Percentiles rank a stretch among this genome's conserved stretches.
These are phyloP conservation scores for Talaromyces sp. DNA, from an alignment of 2,329 filamentous ascomycete genomes.

Conservation along the genomic window DNA sequence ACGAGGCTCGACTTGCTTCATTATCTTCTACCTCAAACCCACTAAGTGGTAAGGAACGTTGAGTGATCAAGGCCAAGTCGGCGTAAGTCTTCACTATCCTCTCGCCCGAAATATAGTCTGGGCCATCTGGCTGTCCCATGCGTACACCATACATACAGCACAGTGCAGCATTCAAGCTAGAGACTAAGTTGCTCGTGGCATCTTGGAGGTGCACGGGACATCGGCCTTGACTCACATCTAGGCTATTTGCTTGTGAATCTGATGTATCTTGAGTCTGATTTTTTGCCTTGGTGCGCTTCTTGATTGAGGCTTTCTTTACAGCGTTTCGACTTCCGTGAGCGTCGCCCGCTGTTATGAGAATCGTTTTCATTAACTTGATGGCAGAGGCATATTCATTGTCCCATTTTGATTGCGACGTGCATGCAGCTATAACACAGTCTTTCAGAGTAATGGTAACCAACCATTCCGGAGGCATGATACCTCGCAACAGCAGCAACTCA, in stretches of 20 bases:
- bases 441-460: slow-evolving; percentile 40
- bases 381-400: slow-evolving; percentile 33
- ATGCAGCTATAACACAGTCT: slow-evolving; percentile 34
- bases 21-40: slow-evolving; percentile 3
- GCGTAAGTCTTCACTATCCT: slow-evolving; percentile 28
- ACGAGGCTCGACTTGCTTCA: slow-evolving; percentile 22
- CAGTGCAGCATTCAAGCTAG: slow-evolving; percentile 34
- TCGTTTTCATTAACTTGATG: slow-evolving; percentile 31
- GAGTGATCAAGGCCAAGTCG: slow-evolving; percentile 24
- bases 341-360: slow-evolving; percentile 28
- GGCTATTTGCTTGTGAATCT: neutral
- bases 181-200: slow-evolving; percentile 35
- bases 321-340: slow-evolving; percentile 12
- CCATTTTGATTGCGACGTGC: slow-evolving; percentile 35
- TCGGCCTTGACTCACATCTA: neutral
- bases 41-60: slow-evolving; percentile 23
- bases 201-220: slow-evolving; percentile 36
- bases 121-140: slow-evolving; percentile 22
- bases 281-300: neutral
- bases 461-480: slow-evolving; percentile 37
- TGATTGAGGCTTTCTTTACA: neutral
- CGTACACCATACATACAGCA: slow-evolving; percentile 38
- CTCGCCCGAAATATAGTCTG: slow-evolving; percentile 19
- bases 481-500: slow-evolving; percentile 32
- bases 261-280: neutral